Base-by-base conservation (phyloP, 306 rosid species). In the Senna siamea region DNA sequence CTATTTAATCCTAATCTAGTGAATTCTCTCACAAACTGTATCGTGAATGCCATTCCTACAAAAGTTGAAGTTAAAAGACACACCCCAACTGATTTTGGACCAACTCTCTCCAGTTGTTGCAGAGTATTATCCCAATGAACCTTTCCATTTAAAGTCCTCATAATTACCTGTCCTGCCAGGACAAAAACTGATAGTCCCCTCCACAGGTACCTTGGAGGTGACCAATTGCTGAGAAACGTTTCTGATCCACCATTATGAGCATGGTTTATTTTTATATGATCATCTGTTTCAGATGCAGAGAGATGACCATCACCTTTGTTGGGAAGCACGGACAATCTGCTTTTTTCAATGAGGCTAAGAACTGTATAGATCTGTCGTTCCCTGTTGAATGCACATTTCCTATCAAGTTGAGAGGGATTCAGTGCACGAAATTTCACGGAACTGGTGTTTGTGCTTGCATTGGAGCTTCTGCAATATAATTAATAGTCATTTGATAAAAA, bases 41-140 rank as follows among this genome's bases (percentile, higher is more conserved):
- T 87, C 0, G 97, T 84, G 77, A 94, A 94, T 51, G 99, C 99
- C 99, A 94, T 94, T 74, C 99, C 99, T 19, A 94, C 97, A 78
- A 94, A 94, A 22, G 99, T 89, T 13, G 99, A 72, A 47, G 99
- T 94, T 63, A 94, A 79, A 50, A 94, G 96, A 67, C 99, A 94
- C 20, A 94, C 99, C 74, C 99, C 97, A 35, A 89, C 84, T 1
- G 99, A 94, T 79, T 59, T 86, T 1, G 99, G 99, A 57, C 99
- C 99, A 51, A 92, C 99, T 82, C 99, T 87, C 79, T 86, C 96
- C 19, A 94, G 69, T 77, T 94, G 97, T 79, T 89, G 95, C 30
- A 94, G 95, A 51, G 99, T 92, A 61, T 94, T 94, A 83, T 69
- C 83, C 97, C 96, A 87, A 58, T 94, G 97, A 78, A 92, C 73